These are phyloP conservation scores for Onygenales sp. DNA, from an alignment of 2,329 filamentous ascomycete genomes.

Conservation along the genomic window DNA sequence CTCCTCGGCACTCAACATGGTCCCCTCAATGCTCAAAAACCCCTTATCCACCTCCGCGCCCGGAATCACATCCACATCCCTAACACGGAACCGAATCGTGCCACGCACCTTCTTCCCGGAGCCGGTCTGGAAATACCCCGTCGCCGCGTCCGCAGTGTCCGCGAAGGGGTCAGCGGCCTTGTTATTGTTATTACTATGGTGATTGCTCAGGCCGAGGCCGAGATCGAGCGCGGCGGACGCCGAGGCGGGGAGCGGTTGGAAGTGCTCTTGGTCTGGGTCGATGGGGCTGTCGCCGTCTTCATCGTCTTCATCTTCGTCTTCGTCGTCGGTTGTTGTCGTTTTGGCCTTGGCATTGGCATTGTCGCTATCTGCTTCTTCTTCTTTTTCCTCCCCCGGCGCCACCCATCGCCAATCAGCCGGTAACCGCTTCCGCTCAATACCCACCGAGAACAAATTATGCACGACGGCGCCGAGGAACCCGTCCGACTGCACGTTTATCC, in stretches of 20 bases:
- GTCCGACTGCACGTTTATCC: slow-evolving; percentile 76
- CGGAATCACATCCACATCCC: slow-evolving; percentile 66
- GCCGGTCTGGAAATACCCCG: slow-evolving; percentile 68
- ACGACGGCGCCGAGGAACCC: slow-evolving; percentile 83
- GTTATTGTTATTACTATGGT: slow-evolving; percentile 17
- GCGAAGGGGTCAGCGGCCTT: slow-evolving; percentile 22
- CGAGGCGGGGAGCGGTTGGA: slow-evolving; percentile 25
- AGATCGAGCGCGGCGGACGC: slow-evolving; percentile 3
- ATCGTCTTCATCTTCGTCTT: slow-evolving; percentile 13
- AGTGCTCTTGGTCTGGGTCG: slow-evolving; percentile 30
- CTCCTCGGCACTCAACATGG: slow-evolving; percentile 62
- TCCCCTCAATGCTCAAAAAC: slow-evolving; percentile 78
- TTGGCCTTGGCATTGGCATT: neutral
- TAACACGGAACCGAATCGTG: slow-evolving; percentile 65
- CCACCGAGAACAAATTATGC: slow-evolving; percentile 86
- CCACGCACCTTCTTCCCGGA: slow-evolving; percentile 61
- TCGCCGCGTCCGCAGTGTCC: slow-evolving; percentile 45
- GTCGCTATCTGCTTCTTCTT: slow-evolving; percentile 4
- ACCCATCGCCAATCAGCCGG: slow-evolving; percentile 76
- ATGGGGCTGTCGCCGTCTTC: slow-evolving; percentile 19
- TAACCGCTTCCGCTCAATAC: slow-evolving; percentile 66
- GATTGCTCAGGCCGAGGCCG: slow-evolving; percentile 5
- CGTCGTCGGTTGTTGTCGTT: neutral
- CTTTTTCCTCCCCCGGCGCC: slow-evolving; percentile 40
- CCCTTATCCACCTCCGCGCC: slow-evolving; percentile 62